Conservation (phyloP, 2,329 filamentous ascomycete species). For the Arthroderma sp. region DNA sequence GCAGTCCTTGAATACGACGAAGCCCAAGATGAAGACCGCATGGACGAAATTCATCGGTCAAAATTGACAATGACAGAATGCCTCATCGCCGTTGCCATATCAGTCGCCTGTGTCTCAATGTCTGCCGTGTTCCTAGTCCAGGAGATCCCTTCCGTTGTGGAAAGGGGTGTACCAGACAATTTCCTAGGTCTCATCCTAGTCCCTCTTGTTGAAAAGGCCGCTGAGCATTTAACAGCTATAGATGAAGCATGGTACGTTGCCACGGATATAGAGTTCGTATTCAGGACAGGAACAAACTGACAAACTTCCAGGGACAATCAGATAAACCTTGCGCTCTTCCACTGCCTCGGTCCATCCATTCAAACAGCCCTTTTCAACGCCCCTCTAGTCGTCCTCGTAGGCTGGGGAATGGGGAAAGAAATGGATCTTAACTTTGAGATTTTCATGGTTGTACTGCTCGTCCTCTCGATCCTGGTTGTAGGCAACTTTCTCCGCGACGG, state of each 20-base stretch:
- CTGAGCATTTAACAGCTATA: slow-evolving; percentile 70
- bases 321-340: slow-evolving; percentile 74
- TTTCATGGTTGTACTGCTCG: slow-evolving; percentile 70
- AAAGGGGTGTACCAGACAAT: slow-evolving; percentile 40
- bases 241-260: slow-evolving; percentile 62
- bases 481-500: slow-evolving; percentile 78
- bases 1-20: slow-evolving; percentile 61
- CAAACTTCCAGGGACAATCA: slow-evolving; percentile 27
- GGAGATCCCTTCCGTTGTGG: slow-evolving; percentile 53
- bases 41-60: slow-evolving; percentile 45
- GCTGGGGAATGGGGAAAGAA: slow-evolving; percentile 57
- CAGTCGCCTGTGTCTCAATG: slow-evolving; percentile 56
- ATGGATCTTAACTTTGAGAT: slow-evolving; percentile 78
- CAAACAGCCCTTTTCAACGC: slow-evolving; percentile 84
- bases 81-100: slow-evolving; percentile 43
- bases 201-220: slow-evolving; percentile 69
- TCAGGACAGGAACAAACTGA: slow-evolving; percentile 7
- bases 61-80: slow-evolving; percentile 68
- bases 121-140: slow-evolving; percentile 62
- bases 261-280: neutral
- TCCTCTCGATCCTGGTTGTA: slow-evolving; percentile 74
- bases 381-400: slow-evolving; percentile 68
- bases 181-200: slow-evolving; percentile 64
- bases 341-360: slow-evolving; percentile 74
- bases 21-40: slow-evolving; percentile 48